These are phyloP conservation scores for Rhodofomes roseus DNA, from an alignment of 1,284 basidiomycete genomes.

Conservation along the genomic window DNA sequence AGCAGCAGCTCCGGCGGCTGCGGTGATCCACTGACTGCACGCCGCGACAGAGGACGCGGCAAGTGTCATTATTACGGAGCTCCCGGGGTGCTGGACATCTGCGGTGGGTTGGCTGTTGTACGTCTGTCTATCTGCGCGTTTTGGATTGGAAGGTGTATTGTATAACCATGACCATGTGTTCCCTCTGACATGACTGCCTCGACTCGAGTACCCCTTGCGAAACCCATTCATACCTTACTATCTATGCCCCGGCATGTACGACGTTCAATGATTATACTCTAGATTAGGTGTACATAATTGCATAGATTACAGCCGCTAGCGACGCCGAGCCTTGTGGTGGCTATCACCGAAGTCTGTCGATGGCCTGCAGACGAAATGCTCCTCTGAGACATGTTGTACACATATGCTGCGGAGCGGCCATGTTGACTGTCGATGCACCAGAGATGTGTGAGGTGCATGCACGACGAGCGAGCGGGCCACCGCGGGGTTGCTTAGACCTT, in stretches of 20 bases:
- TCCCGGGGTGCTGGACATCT: neutral
- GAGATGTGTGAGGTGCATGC: too few species aligned
- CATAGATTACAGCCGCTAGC: neutral
- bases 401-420: too few species aligned
- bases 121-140: too few species aligned
- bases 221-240: neutral
- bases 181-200: too few species aligned
- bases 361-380: too few species aligned
- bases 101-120: neutral
- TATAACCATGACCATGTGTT: too few species aligned
- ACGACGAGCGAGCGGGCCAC: too few species aligned
- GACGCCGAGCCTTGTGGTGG: too few species aligned
- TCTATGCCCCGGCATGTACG: neutral
- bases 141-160: neutral
- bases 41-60: neutral
- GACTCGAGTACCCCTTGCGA: neutral
- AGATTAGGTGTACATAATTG: neutral
- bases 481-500: too few species aligned
- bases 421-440: too few species aligned
- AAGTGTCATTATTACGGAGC: neutral
- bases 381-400: too few species aligned
- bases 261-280: neutral
- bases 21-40: neutral
- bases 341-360: too few species aligned
- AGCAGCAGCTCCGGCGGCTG: constrained; percentile 25